Base-by-base conservation (phyloP, 768 basidiomycete genomes). In the Suillus hirtellus region DNA sequence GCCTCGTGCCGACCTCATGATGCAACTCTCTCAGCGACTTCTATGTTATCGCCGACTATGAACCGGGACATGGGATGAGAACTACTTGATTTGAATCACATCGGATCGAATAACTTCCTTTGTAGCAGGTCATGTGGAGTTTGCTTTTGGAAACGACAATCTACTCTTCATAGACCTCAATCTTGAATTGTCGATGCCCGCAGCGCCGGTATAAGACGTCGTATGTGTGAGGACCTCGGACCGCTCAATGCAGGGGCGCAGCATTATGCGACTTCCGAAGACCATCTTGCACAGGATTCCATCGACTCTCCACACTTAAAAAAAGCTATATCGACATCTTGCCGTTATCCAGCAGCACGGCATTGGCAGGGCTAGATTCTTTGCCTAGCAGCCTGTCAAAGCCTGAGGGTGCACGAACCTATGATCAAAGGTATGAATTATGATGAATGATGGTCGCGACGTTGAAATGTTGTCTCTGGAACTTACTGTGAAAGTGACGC, bases 41-140 rank as follows among this genome's bases (percentile, higher is more conserved):
- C 52, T 53, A n/a, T 34, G 52, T 53, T 53, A 53, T 53, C 52
- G 52, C 52, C 34, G 52, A 53, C 34, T 53, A 31, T 27, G 9
- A 17, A 52, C 27, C 4, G 5, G 19, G 31, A 34, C 52, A 53
- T 50, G 49, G 49, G 49, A 50, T 27, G 15, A 49, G 15, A 19
- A 34, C 27, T 52, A 34, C 31, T 53, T 34, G 19, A 35, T n/a
- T 53, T 1, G 31, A 53, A 34, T 52, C 15, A 4, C 5, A 50
- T 27, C 49, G 14, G 14, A 46, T 46, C 44, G n/a, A 46, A 46
- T 11, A 11, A 31, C n/a, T 21, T 19, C 19, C 49, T 50, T 50
- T 50, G 17, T 31, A 24, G 47, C 47, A 50, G 15, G 27, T 53
- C 52, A 53, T 19, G 31, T 53, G 52, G 31, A 4, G 19, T 34